Evolutionary conservation across 108 stramenopile genomes (phyloP).

Genomic region (Pseudonitzschia pungens): DNA sequence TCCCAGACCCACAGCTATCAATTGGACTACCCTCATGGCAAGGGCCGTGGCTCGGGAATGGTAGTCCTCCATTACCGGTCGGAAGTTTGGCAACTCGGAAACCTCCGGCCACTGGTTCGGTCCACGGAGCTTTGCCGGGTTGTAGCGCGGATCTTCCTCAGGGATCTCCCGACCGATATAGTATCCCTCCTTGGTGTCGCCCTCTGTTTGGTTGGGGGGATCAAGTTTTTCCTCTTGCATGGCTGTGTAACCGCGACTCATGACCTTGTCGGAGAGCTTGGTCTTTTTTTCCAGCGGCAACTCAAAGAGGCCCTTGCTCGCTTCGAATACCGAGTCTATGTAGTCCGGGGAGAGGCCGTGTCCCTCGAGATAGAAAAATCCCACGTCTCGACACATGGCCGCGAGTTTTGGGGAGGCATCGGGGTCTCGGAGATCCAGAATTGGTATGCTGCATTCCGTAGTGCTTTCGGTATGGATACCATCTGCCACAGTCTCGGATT

Average conservation of each 20-base stretch:
- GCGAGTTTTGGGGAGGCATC: neutral
- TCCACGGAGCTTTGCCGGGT: conserved; percentile 48
- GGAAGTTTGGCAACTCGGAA: conserved; percentile 21
- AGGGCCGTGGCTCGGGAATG: conserved; percentile 30
- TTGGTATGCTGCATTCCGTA: conserved; percentile 1
- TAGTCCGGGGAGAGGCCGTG: conserved; percentile 28
- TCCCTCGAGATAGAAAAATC: conserved; percentile 15
- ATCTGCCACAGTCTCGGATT: neutral
- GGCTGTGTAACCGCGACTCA: conserved; percentile 62
- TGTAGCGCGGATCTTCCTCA: conserved; percentile 33
- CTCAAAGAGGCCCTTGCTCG: conserved; percentile 47
- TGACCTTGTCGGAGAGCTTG: conserved; percentile 32
- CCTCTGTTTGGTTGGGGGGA: conserved; percentile 31
- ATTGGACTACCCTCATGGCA: conserved; percentile 42
- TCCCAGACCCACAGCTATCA: conserved; percentile 53
- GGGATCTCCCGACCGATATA: conserved; percentile 65
- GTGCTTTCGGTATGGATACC: too few relatives aligned
- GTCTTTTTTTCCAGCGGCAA: conserved; percentile 46
- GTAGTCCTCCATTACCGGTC: conserved; percentile 53
- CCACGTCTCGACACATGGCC: neutral
- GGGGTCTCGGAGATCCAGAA: neutral
- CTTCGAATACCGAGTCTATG: conserved; percentile 28
- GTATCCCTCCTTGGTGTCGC: conserved; percentile 80
- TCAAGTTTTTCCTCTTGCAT: conserved; percentile 68
- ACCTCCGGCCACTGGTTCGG: conserved; percentile 62